phyloP scores from a whole-genome alignment of 2,329 filamentous ascomycete genomes.

The Hypoxylon sp. region DNA sequence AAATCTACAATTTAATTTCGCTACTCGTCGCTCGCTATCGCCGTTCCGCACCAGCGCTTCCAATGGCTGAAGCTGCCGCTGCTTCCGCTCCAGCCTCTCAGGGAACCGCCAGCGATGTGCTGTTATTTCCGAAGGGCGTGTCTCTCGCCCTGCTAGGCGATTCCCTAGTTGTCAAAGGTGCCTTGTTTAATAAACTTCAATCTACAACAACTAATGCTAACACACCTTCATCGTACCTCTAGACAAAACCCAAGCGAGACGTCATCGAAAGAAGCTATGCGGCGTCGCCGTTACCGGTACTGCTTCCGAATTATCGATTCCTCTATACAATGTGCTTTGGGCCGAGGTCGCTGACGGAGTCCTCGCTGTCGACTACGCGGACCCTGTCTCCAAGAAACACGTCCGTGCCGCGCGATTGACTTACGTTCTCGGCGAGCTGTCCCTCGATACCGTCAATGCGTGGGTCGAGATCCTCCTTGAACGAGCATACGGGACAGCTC shows the following conservation, averaged over 20 bases:
- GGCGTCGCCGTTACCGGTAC: slow-evolving; percentile 47
- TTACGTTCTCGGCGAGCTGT: slow-evolving; percentile 64
- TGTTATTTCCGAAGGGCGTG: slow-evolving; percentile 35
- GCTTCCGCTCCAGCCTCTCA: slow-evolving; percentile 14
- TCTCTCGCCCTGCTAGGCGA: slow-evolving; percentile 33
- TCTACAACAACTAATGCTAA: slow-evolving; percentile 7
- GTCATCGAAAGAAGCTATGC: slow-evolving; percentile 47
- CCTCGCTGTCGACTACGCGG: slow-evolving; percentile 82
- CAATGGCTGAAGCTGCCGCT: slow-evolving; percentile 33
- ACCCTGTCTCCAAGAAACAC: slow-evolving; percentile 69
- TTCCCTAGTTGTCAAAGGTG: slow-evolving; percentile 42
- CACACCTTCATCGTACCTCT: slow-evolving; percentile 3
- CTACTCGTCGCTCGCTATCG: slow-evolving; percentile 28
- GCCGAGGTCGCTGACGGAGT: slow-evolving; percentile 70
- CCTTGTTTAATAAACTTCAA: not conserved
- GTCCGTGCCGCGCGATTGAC: slow-evolving; percentile 73
- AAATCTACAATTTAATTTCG: slow-evolving; percentile 3
- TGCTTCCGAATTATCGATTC: slow-evolving; percentile 63
- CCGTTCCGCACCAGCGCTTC: not conserved
- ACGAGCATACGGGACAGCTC: slow-evolving; percentile 77
- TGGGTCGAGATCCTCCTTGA: slow-evolving; percentile 78
- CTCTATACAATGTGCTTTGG: slow-evolving; percentile 89
- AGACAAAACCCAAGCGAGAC: slow-evolving; percentile 48
- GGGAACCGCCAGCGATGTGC: slow-evolving; percentile 27
- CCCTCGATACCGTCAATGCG: slow-evolving; percentile 63